Conservation (phyloP, 768 basidiomycete species). For the Collybia sp. region DNA sequence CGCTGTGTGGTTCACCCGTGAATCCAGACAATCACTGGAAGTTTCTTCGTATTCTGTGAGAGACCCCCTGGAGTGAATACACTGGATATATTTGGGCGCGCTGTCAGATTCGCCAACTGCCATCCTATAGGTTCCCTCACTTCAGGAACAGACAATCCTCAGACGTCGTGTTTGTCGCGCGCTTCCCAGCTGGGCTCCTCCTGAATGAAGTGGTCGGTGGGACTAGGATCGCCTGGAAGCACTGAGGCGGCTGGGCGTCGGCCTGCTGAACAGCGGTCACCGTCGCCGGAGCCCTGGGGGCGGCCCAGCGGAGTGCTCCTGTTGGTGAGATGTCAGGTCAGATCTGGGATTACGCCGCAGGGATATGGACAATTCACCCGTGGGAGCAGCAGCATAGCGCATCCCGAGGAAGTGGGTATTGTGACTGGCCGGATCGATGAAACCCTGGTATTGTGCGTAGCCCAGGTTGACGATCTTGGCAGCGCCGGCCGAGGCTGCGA, state of each 20-base stretch:
- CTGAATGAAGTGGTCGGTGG: conserved; percentile 24
- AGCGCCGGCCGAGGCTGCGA: background rate
- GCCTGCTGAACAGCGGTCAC: conserved; percentile 22
- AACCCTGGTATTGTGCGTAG: conserved; percentile 36
- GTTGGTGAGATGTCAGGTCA: background rate
- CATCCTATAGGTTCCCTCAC: conserved; percentile 9
- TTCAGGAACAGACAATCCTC: conserved; percentile 37
- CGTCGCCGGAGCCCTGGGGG: conserved; percentile 20
- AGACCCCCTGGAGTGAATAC: conserved; percentile 25
- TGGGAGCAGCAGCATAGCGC: conserved; percentile 43
- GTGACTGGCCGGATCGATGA: conserved; percentile 20
- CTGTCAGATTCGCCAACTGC: background rate
- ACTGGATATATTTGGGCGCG: conserved; percentile 13
- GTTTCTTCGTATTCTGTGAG: conserved; percentile 12
- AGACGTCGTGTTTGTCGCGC: conserved; percentile 3
- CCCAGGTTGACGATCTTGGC: conserved; percentile 27
- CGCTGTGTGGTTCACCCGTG: conserved; percentile 23
- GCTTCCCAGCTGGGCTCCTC: background rate
- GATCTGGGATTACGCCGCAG: background rate
- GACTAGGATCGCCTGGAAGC: conserved; percentile 22
- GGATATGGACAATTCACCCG: conserved; percentile 20
- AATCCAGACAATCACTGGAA: conserved; percentile 37
- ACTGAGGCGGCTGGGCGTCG: conserved; percentile 18
- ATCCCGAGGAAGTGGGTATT: conserved; percentile 34
- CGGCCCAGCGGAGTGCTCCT: conserved; percentile 29